These are phyloP conservation scores for Candida morakotiae DNA, from an alignment of 805 yeast species.

Conservation along the genomic window DNA sequence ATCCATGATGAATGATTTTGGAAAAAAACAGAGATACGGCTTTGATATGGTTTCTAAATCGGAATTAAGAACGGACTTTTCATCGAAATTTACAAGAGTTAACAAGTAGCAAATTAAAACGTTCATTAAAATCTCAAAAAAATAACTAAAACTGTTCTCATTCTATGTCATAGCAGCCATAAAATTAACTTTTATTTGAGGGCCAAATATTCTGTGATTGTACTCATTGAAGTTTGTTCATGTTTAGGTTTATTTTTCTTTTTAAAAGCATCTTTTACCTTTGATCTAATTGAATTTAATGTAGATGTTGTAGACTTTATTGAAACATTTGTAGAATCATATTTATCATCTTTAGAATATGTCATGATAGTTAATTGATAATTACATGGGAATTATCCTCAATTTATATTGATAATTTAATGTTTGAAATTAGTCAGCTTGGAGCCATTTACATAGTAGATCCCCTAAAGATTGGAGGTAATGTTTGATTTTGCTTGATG, in stretches of 20 bases:
- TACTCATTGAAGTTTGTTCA: slow-evolving; percentile 1
- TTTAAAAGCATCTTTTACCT: not conserved
- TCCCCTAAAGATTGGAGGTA: too few relatives aligned
- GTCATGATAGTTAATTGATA: not conserved
- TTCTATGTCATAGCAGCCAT: too few relatives aligned
- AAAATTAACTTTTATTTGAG: slow-evolving; percentile 2
- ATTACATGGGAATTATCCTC: too few relatives aligned
- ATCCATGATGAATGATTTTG: slow-evolving; percentile 1
- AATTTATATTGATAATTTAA: not conserved
- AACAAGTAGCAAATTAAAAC: too few relatives aligned
- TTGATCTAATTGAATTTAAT: slow-evolving; percentile 4
- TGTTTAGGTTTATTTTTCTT: not conserved
- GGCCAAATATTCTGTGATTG: slow-evolving; percentile 7
- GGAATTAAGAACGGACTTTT: too few relatives aligned
- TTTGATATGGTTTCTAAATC: too few relatives aligned
- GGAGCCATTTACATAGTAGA: too few relatives aligned
- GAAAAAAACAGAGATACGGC: not conserved
- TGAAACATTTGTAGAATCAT: slow-evolving; percentile 7
- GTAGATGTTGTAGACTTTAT: slow-evolving; percentile 7
- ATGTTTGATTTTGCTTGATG: too few relatives aligned
- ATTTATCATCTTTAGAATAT: not conserved
- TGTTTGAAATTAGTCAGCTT: not conserved
- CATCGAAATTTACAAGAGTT: too few relatives aligned
- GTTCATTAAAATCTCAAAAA: too few relatives aligned
- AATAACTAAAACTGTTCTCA: too few relatives aligned